These are phyloP conservation scores for Fusarium protoensiforme DNA, from an alignment of 2,329 filamentous ascomycete genomes.

Conservation along the genomic window DNA sequence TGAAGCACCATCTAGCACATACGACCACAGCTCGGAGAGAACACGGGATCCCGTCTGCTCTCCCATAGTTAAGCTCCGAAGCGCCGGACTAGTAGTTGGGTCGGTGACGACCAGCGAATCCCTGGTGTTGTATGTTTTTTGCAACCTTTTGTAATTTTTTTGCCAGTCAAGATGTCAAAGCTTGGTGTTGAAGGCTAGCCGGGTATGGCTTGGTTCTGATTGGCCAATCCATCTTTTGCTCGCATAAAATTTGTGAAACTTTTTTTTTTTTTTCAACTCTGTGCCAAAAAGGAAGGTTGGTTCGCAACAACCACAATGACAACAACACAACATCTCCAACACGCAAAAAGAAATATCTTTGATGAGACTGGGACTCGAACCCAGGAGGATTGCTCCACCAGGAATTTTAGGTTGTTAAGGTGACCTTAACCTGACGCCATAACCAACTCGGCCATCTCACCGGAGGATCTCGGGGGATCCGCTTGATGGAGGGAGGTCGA, in stretches of 20 bases:
- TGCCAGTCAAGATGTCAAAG: not conserved
- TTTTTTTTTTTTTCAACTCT: not conserved
- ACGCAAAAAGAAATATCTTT: conserved; percentile 7
- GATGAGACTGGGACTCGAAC: conserved; percentile 38
- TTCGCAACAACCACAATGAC: not conserved
- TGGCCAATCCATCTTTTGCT: not conserved
- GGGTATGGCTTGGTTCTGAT: not conserved
- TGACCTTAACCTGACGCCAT: conserved; percentile 38
- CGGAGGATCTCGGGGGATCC: conserved; percentile 15
- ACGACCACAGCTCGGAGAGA: conserved; percentile 29
- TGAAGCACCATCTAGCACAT: not conserved
- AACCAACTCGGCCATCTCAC: conserved; percentile 39
- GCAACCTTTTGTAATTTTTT: not conserved
- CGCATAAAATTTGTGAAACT: not conserved
- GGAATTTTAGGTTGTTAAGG: conserved; percentile 33
- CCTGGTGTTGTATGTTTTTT: conserved; percentile 29
- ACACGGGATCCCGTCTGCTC: conserved; percentile 29
- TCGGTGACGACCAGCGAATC: conserved; percentile 30
- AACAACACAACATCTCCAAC: not conserved
- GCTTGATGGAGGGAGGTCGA: conserved; percentile 8
- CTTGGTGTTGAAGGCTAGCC: not conserved
- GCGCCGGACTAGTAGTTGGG: conserved; percentile 29
- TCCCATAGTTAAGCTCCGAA: conserved; percentile 26
- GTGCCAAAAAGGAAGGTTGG: not conserved
- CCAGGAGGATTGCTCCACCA: conserved; percentile 38